Conservation (phyloP, 1,284 basidiomycete genomes). For the Clitocybe nebularis region DNA sequence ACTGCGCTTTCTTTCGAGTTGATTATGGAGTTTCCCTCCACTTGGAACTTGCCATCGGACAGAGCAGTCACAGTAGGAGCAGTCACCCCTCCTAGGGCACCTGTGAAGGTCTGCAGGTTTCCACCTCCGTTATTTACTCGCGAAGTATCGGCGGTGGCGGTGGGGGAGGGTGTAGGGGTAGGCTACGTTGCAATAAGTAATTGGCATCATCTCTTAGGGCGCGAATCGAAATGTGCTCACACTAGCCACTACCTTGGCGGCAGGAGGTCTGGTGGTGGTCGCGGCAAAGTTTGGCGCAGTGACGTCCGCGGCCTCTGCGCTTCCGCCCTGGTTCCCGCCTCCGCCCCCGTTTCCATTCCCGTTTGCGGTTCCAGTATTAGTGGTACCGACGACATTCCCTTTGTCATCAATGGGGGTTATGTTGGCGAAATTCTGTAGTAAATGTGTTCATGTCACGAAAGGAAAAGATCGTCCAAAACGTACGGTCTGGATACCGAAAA, state of each 20-base stretch:
- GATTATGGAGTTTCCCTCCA: conserved; percentile 30
- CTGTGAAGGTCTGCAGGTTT: conserved; percentile 34
- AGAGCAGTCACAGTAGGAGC: conserved; percentile 32
- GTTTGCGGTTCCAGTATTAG: too few relatives aligned
- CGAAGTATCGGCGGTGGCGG: conserved; percentile 10
- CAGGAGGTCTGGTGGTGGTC: neutral
- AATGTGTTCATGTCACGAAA: conserved; percentile 3
- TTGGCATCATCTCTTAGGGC: neutral
- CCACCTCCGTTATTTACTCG: conserved; percentile 12
- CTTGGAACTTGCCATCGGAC: conserved; percentile 33
- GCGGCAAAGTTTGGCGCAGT: too few relatives aligned
- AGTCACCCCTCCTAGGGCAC: conserved; percentile 31
- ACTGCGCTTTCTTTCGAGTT: conserved; percentile 32
- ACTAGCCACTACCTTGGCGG: too few relatives aligned
- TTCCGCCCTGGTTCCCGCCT: neutral
- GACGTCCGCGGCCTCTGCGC: conserved; percentile 2
- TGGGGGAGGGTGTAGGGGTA: conserved; percentile 5
- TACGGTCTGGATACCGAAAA: conserved; percentile 45
- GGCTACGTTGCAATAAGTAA: neutral
- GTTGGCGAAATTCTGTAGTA: conserved; percentile 33
- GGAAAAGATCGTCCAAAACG: conserved; percentile 10
- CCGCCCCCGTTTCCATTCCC: conserved; percentile 2
- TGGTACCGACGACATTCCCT: conserved; percentile 24
- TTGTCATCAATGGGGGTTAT: conserved; percentile 35
- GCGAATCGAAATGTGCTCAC: neutral